Conservation (phyloP, 306 rosid genomes). For the Rubus parviflorus region DNA sequence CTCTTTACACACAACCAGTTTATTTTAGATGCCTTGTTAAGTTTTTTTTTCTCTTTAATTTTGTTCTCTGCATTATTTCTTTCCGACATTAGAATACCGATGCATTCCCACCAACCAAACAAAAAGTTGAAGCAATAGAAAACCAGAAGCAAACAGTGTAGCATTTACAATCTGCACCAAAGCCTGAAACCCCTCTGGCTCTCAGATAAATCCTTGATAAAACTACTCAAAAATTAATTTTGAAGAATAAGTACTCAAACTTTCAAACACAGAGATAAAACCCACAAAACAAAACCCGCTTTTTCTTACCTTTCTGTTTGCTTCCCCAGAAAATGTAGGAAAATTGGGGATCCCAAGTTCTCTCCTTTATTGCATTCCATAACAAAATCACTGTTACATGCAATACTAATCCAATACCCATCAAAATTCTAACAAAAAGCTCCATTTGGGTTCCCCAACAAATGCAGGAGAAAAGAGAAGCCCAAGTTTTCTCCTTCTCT, state of each 20-base stretch:
- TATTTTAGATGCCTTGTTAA: background rate
- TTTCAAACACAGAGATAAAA: background rate
- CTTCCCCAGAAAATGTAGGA: background rate
- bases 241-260: background rate
- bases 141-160: background rate
- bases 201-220: background rate
- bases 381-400: background rate
- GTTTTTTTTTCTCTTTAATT: background rate
- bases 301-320: background rate
- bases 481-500: background rate
- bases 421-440: background rate
- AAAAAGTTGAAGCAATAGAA: background rate
- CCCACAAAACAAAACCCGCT: background rate
- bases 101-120: background rate
- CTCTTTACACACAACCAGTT: background rate
- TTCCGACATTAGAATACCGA: background rate
- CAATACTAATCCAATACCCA: background rate
- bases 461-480: background rate
- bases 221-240: background rate
- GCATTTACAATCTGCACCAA: no score
- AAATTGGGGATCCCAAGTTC: background rate
- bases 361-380: background rate
- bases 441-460: constrained; percentile 9
- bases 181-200: no score
- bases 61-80: background rate